Evolutionary conservation across 2,329 filamentous ascomycete genomes (phyloP), one percentile per base, ranked within the genome.

Genomic region (Venturia pyrina): DNA sequence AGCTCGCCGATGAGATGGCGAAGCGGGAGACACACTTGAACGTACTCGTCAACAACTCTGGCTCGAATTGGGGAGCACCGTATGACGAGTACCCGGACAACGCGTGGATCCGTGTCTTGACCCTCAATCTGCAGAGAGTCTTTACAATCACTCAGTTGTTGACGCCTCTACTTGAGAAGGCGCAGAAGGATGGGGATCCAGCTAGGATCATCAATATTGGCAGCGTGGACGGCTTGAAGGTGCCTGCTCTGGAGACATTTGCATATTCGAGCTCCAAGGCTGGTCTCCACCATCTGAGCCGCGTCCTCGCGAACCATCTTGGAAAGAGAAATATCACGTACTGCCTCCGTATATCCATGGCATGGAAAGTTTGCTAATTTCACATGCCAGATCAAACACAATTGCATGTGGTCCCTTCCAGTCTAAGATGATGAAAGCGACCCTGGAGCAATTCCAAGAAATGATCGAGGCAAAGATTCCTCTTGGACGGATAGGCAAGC

Each of bases 341-440:
- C 11, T 37, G 19, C 57, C 17, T 34, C 19, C n/a, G 21, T 32
- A 10, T 10, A 1, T 13, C 19, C 17, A 4, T 21, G 28, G 17
- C 13, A 37, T 41, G 21, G 10, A 62, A 62, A 34, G 0, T 7
- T 37, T 34, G 28, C 32, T 34, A 11, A 34, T 5, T 1, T 40
- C 53, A 59, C 17, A 19, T 57, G 6, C 44, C 64, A 80, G 78
- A 34, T 83, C 81, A 68, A 91, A 91, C 72, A 85, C 86, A 3
- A 76, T 91, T 66, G 89, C 89, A 6, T 90, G 88, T 68, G 89
- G 89, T 3, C 88, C 88, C 3, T 89, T 89, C 68, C 80, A 86
- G 69, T 87, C 86, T 21, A 88, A 87, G 71, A 89, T 90, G 82
- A 90, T 90, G 88, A 87, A 86, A 48, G 82, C 84, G 1, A 90